Evolutionary conservation across 306 rosid species (phyloP), one percentile per base, ranked within the genome.

Genomic region (Sphenostylis stenocarpa): DNA sequence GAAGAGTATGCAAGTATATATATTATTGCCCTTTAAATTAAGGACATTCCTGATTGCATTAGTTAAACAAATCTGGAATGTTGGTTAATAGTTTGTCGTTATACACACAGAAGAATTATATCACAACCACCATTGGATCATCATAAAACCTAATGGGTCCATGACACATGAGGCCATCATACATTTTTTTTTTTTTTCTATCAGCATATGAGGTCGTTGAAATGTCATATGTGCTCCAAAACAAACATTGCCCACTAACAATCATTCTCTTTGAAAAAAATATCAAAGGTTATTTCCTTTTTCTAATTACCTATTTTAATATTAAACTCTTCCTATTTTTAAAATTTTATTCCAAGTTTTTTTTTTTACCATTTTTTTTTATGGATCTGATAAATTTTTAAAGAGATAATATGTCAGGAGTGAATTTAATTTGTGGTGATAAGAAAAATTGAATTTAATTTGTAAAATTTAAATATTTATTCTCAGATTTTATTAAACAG

Each of bases 251-350:
- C 26, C 89, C 84, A 26, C 81, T 78, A 39, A 66, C 77, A 76
- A 88, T 86, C 86, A 86, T 88, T 80, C 34, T 49, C 68, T 38
- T 63, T 38, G 43, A 36, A 36, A 78, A 69, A 67, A n/a, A n/a
- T n/a, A n/a, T n/a, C 7, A 76, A 47, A 39, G 7, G 45, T 39
- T 39, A 9, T 2, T 1, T 38, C 1, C 39, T 36, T 36, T 36
- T 34, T 36, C 8, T 36, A 36, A 36, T 36, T 7, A 8, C 11
- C 7, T 36, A 7, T 7, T 36, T 36, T 7, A 36, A 0, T 36
- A 36, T 1, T 36, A 36, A 36, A 36, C 1, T 36, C 7, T 8
- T 36, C 1, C 8, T 36, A 36, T 8, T n/a, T n/a, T n/a, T n/a
- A n/a, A n/a, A n/a, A n/a, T n/a, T n/a, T n/a, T n/a, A n/a, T n/a